Evolutionary conservation across 2,329 filamentous ascomycete species (phyloP), one percentile per base, ranked within the genome.

Genomic region (Colletotrichum phormii): DNA sequence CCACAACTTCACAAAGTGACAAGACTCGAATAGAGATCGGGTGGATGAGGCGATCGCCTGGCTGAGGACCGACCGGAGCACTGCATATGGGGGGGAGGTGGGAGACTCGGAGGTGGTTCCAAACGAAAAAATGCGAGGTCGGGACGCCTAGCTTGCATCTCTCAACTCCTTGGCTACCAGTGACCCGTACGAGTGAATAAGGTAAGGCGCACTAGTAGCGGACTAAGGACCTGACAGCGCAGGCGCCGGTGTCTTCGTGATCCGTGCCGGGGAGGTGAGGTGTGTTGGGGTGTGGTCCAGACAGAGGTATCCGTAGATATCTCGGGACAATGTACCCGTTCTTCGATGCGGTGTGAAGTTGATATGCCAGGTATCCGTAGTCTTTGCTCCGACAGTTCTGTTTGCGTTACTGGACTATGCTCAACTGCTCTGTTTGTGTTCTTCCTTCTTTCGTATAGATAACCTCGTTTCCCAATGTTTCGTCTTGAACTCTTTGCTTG

Each of bases 1-100:
- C 35, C 31, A 24, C 24, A 64, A 37, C 13, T 15, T 37, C 35
- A 2, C 35, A 37, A 37, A 54, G n/a, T 5, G 29, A n/a, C 31
- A 35, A 33, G 49, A 29, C 42, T n/a, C 15, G 66, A 51, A 49
- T 9, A 53, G 35, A 51, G 70, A 72, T 69, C 66, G 65, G 60
- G 60, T 72, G 65, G 65, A 61, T 60, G 70, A 70, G 70, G 54
- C 70, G 60, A 72, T 72, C 70, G 70, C 70, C 70, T 72, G 67
- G 59, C 54, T 42, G 70, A 69, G 54, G 51, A 51, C 58, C 37
- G 60, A 61, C 60, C 65, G n/a, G 69, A 54, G 59, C 58, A 69
- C 54, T 60, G 33, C 65, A 69, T 42, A 60, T 57, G 5, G 26
- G 22, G 5, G n/a, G 29, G 29, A 12, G 65, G 60, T 33, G 60